phyloP scores from a whole-genome alignment of 208 protist species.

The Wallacemonas rigidus region DNA sequence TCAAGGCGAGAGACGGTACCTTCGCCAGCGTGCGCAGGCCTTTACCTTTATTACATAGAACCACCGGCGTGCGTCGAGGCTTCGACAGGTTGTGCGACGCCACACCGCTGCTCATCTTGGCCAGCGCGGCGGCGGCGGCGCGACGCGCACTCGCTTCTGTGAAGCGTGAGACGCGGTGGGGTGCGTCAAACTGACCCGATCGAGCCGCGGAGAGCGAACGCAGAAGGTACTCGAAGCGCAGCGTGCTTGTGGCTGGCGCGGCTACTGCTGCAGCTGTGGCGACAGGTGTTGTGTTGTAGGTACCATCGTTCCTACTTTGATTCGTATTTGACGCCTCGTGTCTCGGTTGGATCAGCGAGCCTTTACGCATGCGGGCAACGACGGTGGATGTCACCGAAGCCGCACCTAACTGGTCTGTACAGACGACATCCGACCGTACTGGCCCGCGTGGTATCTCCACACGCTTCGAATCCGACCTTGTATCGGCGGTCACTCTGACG shows the following conservation, averaged over 20 bases:
- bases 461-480: too few species aligned
- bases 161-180: not conserved
- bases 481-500: too few species aligned
- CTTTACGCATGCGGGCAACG: slow-evolving; percentile 3
- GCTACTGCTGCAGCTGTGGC: too few species aligned
- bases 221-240: slow-evolving; percentile 3
- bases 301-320: too few species aligned
- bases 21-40: not conserved
- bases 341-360: not conserved
- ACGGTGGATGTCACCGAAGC: not conserved
- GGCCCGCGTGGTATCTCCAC: too few species aligned
- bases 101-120: not conserved
- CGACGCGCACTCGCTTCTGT: not conserved
- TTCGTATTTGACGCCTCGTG: too few species aligned
- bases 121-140: not conserved
- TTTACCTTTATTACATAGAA: not conserved
- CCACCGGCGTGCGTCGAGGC: slow-evolving; percentile 8
- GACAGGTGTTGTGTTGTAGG: too few species aligned
- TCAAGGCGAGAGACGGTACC: not conserved
- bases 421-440: too few species aligned
- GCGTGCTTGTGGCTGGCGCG: not conserved
- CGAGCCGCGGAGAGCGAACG: not conserved
- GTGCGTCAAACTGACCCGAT: not conserved
- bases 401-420: too few species aligned
- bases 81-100: not conserved